Percentiles rank a stretch among this genome's conserved stretches.
Conservation (phyloP, 495 filamentous ascomycete genomes). For the Cercophora scortea region DNA sequence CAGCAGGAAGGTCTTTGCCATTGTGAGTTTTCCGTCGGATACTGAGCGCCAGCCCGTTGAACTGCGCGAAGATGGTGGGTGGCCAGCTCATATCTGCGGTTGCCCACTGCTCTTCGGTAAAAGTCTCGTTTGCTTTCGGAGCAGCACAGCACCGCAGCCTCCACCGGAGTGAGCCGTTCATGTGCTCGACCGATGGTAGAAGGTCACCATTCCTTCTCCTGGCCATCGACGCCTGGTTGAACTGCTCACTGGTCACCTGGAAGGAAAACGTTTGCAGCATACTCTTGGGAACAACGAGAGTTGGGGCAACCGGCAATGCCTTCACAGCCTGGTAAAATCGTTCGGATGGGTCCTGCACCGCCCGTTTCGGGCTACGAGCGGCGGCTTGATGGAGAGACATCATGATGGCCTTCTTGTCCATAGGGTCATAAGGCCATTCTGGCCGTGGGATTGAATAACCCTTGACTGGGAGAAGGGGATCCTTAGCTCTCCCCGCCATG, state of each 20-base stretch:
- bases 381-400: constrained; percentile 50
- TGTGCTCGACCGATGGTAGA: constrained; percentile 23
- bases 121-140: not conserved
- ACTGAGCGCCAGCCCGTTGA: constrained; percentile 55
- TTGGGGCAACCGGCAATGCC: constrained; percentile 34
- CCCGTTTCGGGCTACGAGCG: constrained; percentile 46
- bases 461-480: constrained; percentile 12
- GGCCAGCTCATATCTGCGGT: constrained; percentile 64
- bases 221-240: constrained; percentile 13
- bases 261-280: constrained; percentile 24
- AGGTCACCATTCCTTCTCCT: constrained; percentile 3
- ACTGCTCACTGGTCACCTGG: constrained; percentile 24
- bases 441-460: constrained; percentile 6
- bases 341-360: constrained; percentile 20
- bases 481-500: not conserved
- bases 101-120: constrained; percentile 48
- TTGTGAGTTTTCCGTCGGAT: constrained; percentile 57
- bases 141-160: constrained; percentile 28
- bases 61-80: constrained; percentile 54
- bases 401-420: constrained; percentile 36
- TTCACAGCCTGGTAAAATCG: constrained; percentile 42
- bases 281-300: constrained; percentile 19
- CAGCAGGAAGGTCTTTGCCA: constrained; percentile 66
- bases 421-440: constrained; percentile 29
- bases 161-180: constrained; percentile 31